phyloP scores from a whole-genome alignment of 2,329 filamentous ascomycete genomes.

The Alternaria triticimaculans region DNA sequence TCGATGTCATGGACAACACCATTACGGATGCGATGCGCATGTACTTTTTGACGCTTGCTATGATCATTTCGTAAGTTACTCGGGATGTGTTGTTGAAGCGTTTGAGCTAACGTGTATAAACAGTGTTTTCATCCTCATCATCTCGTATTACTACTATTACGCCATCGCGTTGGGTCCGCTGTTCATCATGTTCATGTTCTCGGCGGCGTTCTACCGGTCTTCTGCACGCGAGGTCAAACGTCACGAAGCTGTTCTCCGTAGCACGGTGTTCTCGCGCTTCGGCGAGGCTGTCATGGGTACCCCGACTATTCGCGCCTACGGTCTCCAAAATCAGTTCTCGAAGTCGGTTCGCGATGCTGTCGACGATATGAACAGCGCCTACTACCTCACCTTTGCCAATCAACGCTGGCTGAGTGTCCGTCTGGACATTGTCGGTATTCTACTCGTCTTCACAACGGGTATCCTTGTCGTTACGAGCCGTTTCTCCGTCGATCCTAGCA shows the following conservation, averaged over 20 bases:
- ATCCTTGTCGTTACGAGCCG: constrained; percentile 92
- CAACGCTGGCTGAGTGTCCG: constrained; percentile 91
- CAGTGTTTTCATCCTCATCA: constrained; percentile 84
- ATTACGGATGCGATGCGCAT: constrained; percentile 89
- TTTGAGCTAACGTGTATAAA: constrained; percentile 11
- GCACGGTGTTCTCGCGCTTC: constrained; percentile 88
- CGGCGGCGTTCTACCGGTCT: constrained; percentile 85
- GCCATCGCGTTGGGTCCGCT: constrained; percentile 72
- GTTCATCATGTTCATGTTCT: constrained; percentile 78
- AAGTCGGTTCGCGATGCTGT: constrained; percentile 73
- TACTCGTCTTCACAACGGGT: constrained; percentile 85
- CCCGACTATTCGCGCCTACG: constrained; percentile 88
- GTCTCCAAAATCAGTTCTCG: constrained; percentile 77
- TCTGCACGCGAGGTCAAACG: constrained; percentile 95
- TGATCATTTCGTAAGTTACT: constrained; percentile 65
- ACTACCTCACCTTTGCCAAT: constrained; percentile 94
- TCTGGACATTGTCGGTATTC: constrained; percentile 81
- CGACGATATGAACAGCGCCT: constrained; percentile 91
- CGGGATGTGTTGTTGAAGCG: neutral
- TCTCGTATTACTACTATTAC: constrained; percentile 95
- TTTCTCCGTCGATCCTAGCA: constrained; percentile 83
- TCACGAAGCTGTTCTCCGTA: constrained; percentile 87
- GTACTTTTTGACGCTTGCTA: constrained; percentile 84
- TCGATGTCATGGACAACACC: constrained; percentile 96
- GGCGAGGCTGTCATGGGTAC: constrained; percentile 85